Conservation (phyloP, 352 stramenopile species). For the Phytophthora megakarya region DNA sequence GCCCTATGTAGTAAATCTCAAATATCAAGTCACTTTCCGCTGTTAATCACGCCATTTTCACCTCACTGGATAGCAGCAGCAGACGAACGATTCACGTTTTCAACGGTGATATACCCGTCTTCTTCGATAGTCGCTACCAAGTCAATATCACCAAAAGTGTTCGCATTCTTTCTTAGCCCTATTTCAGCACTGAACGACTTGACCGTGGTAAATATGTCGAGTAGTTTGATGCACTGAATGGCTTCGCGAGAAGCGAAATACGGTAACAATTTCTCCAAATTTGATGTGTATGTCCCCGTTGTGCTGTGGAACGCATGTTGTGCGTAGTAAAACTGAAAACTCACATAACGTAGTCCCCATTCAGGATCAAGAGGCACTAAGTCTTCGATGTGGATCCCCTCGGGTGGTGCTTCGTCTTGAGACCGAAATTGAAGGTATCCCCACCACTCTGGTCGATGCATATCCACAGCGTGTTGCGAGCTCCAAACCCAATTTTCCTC, state of each 20-base stretch:
- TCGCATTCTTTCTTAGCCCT: conserved; percentile 9
- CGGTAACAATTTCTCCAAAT: conserved; percentile 33
- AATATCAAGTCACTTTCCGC: conserved; percentile 21
- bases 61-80: conserved; percentile 9
- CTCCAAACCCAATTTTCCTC: conserved; percentile 92
- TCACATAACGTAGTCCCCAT: conserved; percentile 55
- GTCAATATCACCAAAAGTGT: background rate
- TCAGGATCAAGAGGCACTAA: conserved; percentile 44
- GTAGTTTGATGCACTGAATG: conserved; percentile 27
- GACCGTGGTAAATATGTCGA: conserved; percentile 25
- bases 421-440: conserved; percentile 85
- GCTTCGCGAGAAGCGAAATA: conserved; percentile 39
- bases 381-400: background rate
- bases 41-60: background rate
- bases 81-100: conserved; percentile 3
- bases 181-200: conserved; percentile 26
- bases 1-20: conserved; percentile 28
- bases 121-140: conserved; percentile 32
- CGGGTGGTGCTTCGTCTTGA: conserved; percentile 15
- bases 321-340: conserved; percentile 75
- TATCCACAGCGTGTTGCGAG: conserved; percentile 79
- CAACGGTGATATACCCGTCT: conserved; percentile 31
- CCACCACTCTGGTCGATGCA: conserved; percentile 91
- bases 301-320: conserved; percentile 47
- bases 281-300: conserved; percentile 38